These are phyloP conservation scores for Penicillium simplicissimum DNA, from an alignment of 495 filamentous ascomycete genomes.

Conservation along the genomic window DNA sequence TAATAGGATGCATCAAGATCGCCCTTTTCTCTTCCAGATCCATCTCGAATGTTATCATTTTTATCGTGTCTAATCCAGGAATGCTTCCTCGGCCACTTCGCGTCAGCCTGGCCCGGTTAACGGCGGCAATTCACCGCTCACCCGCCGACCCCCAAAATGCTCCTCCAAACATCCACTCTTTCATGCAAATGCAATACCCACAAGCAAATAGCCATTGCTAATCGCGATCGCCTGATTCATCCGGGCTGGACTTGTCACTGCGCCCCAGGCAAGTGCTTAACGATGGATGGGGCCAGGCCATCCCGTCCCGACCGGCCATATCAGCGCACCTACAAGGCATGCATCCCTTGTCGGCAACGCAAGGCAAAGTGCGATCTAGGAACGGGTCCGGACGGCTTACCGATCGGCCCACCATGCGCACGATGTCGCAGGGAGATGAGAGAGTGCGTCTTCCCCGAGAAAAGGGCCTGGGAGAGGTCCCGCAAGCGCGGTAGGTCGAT, in stretches of 20 bases:
- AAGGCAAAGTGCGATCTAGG: conserved; percentile 52
- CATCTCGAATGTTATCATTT: too few species aligned
- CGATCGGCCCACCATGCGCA: conserved; percentile 90
- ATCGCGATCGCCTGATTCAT: conserved; percentile 25
- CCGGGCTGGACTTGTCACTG: neutral
- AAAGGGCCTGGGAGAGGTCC: conserved; percentile 51
- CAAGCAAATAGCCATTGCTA: conserved; percentile 8
- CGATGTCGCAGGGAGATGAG: conserved; percentile 88
- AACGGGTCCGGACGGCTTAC: conserved; percentile 67
- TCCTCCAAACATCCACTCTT: conserved; percentile 13
- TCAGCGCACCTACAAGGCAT: conserved; percentile 53
- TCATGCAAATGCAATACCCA: conserved; percentile 7
- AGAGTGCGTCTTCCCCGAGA: conserved; percentile 92
- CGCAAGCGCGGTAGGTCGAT: conserved; percentile 36
- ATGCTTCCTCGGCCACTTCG: neutral
- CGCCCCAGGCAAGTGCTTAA: conserved; percentile 16
- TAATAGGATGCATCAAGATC: neutral
- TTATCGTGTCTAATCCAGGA: too few species aligned
- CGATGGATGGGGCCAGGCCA: conserved; percentile 43
- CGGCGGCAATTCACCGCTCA: conserved; percentile 1
- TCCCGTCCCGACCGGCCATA: conserved; percentile 42
- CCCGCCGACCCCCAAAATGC: neutral
- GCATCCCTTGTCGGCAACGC: conserved; percentile 48
- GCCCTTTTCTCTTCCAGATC: too few species aligned
- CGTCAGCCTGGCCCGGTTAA: neutral